Conservation (phyloP, 1,284 basidiomycete genomes). For the Cerrena zonata region DNA sequence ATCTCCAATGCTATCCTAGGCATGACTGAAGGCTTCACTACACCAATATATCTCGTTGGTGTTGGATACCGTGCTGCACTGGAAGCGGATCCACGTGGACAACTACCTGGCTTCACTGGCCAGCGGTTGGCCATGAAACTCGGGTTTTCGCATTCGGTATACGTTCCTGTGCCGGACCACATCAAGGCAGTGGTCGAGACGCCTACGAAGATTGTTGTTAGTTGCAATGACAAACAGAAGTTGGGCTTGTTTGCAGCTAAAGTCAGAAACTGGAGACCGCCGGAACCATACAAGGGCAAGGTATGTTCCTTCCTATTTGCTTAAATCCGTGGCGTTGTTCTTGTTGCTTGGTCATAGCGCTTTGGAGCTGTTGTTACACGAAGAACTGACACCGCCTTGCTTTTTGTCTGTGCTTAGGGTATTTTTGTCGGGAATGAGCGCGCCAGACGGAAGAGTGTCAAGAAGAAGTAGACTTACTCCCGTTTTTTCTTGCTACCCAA, state of each 20-base stretch:
- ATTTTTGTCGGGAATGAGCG: constrained; percentile 88
- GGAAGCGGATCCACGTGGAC: constrained; percentile 77
- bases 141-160: constrained; percentile 85
- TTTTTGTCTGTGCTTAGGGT: constrained; percentile 59
- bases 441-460: constrained; percentile 84
- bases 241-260: constrained; percentile 86
- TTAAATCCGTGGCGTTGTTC: too few relatives aligned
- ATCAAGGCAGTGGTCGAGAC: constrained; percentile 72
- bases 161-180: constrained; percentile 73
- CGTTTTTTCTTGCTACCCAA: not conserved
- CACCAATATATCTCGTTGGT: constrained; percentile 84
- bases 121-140: constrained; percentile 81
- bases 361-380: constrained; percentile 6
- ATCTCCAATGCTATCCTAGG: constrained; percentile 87
- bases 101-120: constrained; percentile 50
- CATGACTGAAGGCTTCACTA: constrained; percentile 82
- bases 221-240: constrained; percentile 69
- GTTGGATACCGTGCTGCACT: constrained; percentile 89
- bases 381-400: not conserved
- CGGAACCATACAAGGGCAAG: constrained; percentile 97
- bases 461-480: constrained; percentile 76
- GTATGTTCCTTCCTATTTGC: constrained; percentile 41
- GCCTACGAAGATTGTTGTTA: constrained; percentile 65
- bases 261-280: constrained; percentile 79
- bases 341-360: too few relatives aligned